A percentile compares a stretch with the other conserved stretches of the same genome.
Conservation (phyloP, 2,329 filamentous ascomycete species). For the Nemania sp. region DNA sequence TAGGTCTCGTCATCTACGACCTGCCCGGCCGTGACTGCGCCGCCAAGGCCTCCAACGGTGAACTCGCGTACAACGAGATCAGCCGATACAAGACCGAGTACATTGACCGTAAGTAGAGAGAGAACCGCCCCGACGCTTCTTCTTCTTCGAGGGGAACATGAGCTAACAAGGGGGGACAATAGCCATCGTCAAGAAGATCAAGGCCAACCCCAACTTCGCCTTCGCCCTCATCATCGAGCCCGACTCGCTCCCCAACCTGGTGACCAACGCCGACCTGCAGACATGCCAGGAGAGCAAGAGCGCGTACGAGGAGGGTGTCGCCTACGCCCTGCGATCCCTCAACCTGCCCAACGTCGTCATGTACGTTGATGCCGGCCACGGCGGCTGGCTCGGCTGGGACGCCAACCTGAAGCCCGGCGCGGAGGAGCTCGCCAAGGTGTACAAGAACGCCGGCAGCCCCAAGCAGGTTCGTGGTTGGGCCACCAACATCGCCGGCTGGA, state of each 20-base stretch:
- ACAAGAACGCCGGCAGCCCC: constrained; percentile 57
- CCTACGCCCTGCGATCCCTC: constrained; percentile 57
- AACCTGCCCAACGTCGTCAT: constrained; percentile 63
- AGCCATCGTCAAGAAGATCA: constrained; percentile 49
- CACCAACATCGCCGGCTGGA: constrained; percentile 64
- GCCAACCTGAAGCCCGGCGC: constrained; percentile 59
- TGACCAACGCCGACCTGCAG: constrained; percentile 58
- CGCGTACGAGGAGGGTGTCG: constrained; percentile 55
- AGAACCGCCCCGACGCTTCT: neutral
- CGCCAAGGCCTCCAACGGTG: constrained; percentile 62
- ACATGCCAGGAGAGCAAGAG: constrained; percentile 54
- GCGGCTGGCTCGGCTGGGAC: constrained; percentile 64
- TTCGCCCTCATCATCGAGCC: constrained; percentile 57
- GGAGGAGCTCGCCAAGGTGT: constrained; percentile 54
- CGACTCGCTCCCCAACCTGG: constrained; percentile 62
- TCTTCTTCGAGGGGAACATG: neutral
- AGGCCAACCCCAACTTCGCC: constrained; percentile 52
- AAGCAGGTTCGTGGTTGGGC: constrained; percentile 58
- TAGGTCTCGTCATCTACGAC: constrained; percentile 60
- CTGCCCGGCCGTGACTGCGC: constrained; percentile 64
- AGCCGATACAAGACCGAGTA: constrained; percentile 58
- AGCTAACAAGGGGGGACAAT: constrained; percentile 3
- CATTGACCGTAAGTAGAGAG: constrained; percentile 49
- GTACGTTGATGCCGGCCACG: constrained; percentile 64
- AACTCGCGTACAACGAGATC: constrained; percentile 56